Conservation (phyloP, 2,329 filamentous ascomycete species). For the Eutypa lata region DNA sequence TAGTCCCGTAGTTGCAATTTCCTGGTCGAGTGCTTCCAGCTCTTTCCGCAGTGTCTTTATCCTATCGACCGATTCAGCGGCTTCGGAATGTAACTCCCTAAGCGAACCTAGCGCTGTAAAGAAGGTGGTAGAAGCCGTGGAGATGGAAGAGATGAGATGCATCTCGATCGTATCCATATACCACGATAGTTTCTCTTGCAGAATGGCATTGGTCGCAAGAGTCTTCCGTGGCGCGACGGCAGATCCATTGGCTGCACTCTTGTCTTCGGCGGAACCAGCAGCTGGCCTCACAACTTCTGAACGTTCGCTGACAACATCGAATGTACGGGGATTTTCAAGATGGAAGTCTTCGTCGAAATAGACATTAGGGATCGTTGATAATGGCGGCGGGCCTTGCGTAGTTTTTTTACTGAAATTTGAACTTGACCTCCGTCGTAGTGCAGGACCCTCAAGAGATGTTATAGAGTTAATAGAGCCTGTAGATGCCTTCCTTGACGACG, state of each 20-base stretch:
- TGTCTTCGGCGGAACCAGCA: constrained; percentile 51
- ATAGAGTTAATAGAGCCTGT: constrained; percentile 47
- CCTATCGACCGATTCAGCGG: constrained; percentile 81
- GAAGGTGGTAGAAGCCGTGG: constrained; percentile 91
- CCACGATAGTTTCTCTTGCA: constrained; percentile 98
- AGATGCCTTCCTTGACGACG: constrained; percentile 38
- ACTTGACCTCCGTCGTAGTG: constrained; percentile 41
- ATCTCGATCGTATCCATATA: constrained; percentile 99
- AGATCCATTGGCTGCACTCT: constrained; percentile 54
- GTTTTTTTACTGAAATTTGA: constrained; percentile 54
- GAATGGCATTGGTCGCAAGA: constrained; percentile 90
- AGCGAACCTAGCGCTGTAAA: constrained; percentile 91
- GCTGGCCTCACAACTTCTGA: constrained; percentile 86
- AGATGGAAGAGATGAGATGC: constrained; percentile 93
- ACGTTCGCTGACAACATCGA: constrained; percentile 93
- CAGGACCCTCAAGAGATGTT: constrained; percentile 45
- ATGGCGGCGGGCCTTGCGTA: constrained; percentile 71
- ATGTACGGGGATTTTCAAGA: constrained; percentile 91
- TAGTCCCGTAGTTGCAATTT: constrained; percentile 81
- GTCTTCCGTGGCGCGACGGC: constrained; percentile 71
- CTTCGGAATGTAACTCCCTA: constrained; percentile 86
- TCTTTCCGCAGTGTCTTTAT: constrained; percentile 82
- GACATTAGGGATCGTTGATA: constrained; percentile 87
- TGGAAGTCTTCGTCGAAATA: constrained; percentile 97
- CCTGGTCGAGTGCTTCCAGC: constrained; percentile 74